Evolutionary conservation across 2,329 filamentous ascomycete species (phyloP).

Genomic region (Parastagonospora avenae): DNA sequence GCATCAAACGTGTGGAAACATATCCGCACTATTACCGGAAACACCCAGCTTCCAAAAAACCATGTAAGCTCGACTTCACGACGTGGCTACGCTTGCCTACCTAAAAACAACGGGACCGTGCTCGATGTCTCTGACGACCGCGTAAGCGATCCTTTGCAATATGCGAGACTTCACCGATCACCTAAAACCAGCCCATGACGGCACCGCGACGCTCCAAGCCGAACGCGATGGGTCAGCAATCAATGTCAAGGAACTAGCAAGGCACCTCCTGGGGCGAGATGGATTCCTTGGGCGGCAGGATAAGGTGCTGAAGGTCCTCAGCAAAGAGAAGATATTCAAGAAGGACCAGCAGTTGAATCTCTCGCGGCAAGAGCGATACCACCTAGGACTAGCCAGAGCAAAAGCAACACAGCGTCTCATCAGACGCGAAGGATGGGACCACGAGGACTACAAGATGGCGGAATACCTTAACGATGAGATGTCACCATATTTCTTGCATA

Average conservation of each 20-base stretch:
- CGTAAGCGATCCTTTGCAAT: constrained; percentile 10
- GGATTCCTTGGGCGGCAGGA: constrained; percentile 56
- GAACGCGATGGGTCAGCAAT: constrained; percentile 55
- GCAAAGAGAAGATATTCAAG: constrained; percentile 55
- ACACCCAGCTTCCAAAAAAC: background rate
- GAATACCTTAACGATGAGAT: constrained; percentile 61
- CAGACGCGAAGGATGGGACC: constrained; percentile 54
- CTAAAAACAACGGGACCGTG: constrained; percentile 1
- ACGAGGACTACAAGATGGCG: constrained; percentile 58
- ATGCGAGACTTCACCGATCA: constrained; percentile 58
- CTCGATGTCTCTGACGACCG: constrained; percentile 5
- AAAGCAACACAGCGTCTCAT: constrained; percentile 56
- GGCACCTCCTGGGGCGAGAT: constrained; percentile 54
- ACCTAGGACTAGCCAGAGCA: constrained; percentile 58
- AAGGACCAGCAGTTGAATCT: constrained; percentile 59
- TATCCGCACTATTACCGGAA: constrained; percentile 15
- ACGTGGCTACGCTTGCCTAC: background rate
- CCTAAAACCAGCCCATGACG: constrained; percentile 54
- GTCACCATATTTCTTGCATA: constrained; percentile 58
- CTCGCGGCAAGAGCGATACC: constrained; percentile 58
- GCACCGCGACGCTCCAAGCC: constrained; percentile 52
- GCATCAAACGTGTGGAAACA: constrained; percentile 5
- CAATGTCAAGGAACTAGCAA: constrained; percentile 51
- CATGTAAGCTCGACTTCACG: constrained; percentile 6
- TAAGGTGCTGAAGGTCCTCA: constrained; percentile 52